Base-by-base conservation (phyloP, 1,284 basidiomycete genomes). In the Leccinum ambiguum region DNA sequence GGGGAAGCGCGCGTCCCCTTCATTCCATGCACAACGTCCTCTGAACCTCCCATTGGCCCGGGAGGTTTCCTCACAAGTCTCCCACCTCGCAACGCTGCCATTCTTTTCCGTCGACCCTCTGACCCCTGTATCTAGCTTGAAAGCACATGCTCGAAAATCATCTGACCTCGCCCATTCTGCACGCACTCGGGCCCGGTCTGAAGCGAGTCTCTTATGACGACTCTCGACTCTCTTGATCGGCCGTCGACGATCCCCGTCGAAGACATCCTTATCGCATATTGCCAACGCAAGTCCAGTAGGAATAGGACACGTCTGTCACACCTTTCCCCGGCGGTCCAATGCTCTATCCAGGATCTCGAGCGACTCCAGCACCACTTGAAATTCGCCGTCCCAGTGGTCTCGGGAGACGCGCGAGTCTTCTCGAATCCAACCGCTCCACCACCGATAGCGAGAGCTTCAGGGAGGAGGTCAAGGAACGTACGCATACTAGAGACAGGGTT, bases 321-420 rank as follows among this genome's bases (percentile, higher is more conserved):
- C 75, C 1, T 59, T 56, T 9, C 66, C 69, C 6, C 60, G 67
- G n/a, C 53, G 53, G 23, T 54, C 53, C 48, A 16, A 61, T 10
- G 16, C 43, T 3, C 67, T 76, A 43, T 63, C 75, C 3, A 66
- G 75, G 30, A 21, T 66, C 23, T 77, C 75, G 9, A 71, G 64
- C 60, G 65, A 66, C 41, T 67, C 71, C 1, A 72, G 1, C 53
- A 16, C 68, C 4, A 59, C 23, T 76, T 2, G 74, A 75, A 63
- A 75, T 75, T 33, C 74, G 74, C 41, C 69, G 75, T 14, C 74
- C 74, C 16, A 75, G 76, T n/a, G 74, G 74, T 39, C 57, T 75
- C 7, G 74, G 74, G 33, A 65, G 76, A 58, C 72, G 76, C 7
- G 74, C 74, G 4, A 76, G 73, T 50, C 54, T 73, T 18, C 48